phyloP scores from a whole-genome alignment of 768 basidiomycete genomes.

The Trametes cubensis region DNA sequence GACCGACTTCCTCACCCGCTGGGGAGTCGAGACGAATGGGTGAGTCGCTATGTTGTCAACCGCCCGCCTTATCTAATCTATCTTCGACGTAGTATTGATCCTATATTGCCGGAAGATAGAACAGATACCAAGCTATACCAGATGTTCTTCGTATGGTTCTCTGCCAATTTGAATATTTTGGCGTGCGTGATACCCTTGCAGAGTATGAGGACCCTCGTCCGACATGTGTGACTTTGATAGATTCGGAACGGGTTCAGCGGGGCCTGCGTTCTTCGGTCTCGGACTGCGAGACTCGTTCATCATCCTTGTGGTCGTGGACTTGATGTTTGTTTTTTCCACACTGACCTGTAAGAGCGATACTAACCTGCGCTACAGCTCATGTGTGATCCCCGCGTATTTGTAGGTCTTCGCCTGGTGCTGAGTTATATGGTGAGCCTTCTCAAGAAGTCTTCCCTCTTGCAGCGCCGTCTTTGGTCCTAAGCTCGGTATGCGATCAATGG shows the following conservation, averaged over 20 bases:
- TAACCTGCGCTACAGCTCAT: conserved; percentile 30
- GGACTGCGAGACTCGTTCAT: conserved; percentile 46
- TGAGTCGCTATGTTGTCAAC: conserved; percentile 15
- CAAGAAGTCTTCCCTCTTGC: neutral
- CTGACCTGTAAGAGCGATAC: neutral
- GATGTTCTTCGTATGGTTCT: conserved; percentile 74
- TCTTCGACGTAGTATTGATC: conserved; percentile 47
- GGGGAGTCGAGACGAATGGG: conserved; percentile 48
- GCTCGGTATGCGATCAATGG: conserved; percentile 60
- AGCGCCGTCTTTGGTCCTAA: conserved; percentile 58
- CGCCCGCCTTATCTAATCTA: neutral
- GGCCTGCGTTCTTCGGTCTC: conserved; percentile 53
- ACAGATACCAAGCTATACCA: conserved; percentile 63
- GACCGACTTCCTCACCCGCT: conserved; percentile 36
- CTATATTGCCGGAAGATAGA: conserved; percentile 52
- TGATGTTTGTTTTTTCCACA: conserved; percentile 39
- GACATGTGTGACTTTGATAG: conserved; percentile 29
- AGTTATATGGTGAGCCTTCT: neutral
- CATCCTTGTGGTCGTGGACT: conserved; percentile 46
- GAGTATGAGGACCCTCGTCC: neutral
- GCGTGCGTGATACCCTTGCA: conserved; percentile 39
- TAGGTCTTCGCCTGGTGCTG: conserved; percentile 25
- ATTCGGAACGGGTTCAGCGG: conserved; percentile 52
- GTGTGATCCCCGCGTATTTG: conserved; percentile 43
- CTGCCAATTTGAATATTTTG: conserved; percentile 67